Conservation (phyloP, 2,329 filamentous ascomycete genomes). For the Aciculosporium take region DNA sequence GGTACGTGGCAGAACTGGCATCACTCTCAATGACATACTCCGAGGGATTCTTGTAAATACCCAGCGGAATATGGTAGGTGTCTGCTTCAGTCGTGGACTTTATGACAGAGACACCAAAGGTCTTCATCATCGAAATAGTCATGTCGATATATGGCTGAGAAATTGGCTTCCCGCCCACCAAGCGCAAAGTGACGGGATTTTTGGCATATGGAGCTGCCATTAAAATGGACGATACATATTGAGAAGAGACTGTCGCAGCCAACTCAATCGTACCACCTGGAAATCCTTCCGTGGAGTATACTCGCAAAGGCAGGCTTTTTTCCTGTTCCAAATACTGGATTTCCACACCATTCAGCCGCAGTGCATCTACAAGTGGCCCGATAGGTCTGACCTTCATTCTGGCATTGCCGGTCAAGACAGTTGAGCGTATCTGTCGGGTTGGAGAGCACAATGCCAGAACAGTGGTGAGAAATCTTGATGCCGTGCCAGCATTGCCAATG, state of each 20-base stretch:
- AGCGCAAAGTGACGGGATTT: conserved; percentile 72
- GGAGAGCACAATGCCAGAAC: conserved; percentile 73
- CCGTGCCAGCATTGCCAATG: conserved; percentile 90
- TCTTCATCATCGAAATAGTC: conserved; percentile 94
- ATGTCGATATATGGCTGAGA: conserved; percentile 97
- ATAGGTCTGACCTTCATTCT: conserved; percentile 95
- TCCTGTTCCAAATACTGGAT: conserved; percentile 77
- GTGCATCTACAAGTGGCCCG: conserved; percentile 79
- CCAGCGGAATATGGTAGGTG: conserved; percentile 86
- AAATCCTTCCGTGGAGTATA: conserved; percentile 71
- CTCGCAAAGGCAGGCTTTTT: conserved; percentile 68
- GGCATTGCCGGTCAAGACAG: conserved; percentile 79
- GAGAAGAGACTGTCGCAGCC: conserved; percentile 92
- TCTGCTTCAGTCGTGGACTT: conserved; percentile 66
- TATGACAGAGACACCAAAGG: conserved; percentile 73
- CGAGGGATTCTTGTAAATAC: conserved; percentile 64
- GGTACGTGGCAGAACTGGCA: conserved; percentile 94
- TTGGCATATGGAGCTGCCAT: conserved; percentile 98
- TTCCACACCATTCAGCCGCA: conserved; percentile 72
- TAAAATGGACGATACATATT: conserved; percentile 92
- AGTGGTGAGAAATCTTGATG: conserved; percentile 86
- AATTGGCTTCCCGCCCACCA: conserved; percentile 94
- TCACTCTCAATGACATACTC: conserved; percentile 93
- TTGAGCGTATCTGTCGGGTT: conserved; percentile 44
- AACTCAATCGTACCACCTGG: conserved; percentile 79